Evolutionary conservation across 2,329 filamentous ascomycete species (phyloP), one percentile per base, ranked within the genome.

Genomic region (Xylariaceae sp.): DNA sequence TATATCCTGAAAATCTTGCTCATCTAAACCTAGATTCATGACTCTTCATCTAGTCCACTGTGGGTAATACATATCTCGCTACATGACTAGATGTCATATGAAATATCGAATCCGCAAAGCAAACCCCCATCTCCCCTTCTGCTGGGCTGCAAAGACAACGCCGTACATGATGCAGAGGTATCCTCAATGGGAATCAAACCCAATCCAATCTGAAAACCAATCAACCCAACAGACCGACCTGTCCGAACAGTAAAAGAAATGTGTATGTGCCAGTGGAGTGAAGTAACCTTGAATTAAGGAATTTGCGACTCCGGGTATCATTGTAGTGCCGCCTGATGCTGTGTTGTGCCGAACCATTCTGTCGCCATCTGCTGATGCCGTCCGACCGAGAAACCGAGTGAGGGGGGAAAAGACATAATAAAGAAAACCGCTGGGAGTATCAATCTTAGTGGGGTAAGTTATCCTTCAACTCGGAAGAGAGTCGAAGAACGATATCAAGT

Each of bases 281-380:
- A 53, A 55, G 50, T 50, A 50, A 55, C 49, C 50, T 48, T 46
- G 39, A 29, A 42, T 39, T 39, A 49, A 51, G 48, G 47, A 45
- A 44, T 50, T 45, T 49, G 43, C 49, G 49, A 54, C 59, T 62
- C 59, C 59, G 59, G 59, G 59, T 62, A 62, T 62, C 59, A 61
- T 50, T 55, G 48, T 47, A 51, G 41, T 43, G 51, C 48, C 48
- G 52, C 50, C 47, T 51, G 48, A 62, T 60, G 58, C 57, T 54
- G 49, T 54, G 48, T 48, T 51, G 49, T 52, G 48, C 49, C 50
- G 49, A 51, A 49, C 49, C 45, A 47, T 41, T 17, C 30, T 32
- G 13, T 32, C 30, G 30, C 30, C 13, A n/a, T n/a, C 6, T 32
- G 6, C 13, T n/a, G 30, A 37, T 33, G 38, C 38, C 37, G 32